Evolutionary conservation across 208 protist genomes (phyloP).

Genomic region (Phytomonas francai): DNA sequence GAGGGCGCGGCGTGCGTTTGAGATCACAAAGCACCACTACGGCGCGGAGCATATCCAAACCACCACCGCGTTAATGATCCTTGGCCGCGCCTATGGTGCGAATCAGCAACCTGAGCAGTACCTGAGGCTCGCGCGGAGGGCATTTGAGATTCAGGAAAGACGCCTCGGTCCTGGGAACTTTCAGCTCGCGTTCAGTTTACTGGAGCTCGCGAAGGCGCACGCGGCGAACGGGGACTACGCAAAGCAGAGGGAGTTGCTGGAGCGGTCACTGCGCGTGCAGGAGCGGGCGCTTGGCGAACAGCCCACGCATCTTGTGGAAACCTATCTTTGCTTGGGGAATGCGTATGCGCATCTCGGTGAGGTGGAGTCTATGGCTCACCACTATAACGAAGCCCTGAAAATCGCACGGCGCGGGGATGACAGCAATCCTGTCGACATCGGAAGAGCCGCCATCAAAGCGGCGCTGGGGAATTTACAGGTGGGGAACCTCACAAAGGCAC

Average conservation of each 20-base stretch:
- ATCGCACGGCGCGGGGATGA: conserved; percentile 58
- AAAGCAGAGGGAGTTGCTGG: conserved; percentile 59
- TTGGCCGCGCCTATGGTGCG: conserved; percentile 54
- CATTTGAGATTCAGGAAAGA: conserved; percentile 68
- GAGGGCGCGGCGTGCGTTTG: conserved; percentile 44
- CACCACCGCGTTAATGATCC: conserved; percentile 57
- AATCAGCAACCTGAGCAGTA: conserved; percentile 43
- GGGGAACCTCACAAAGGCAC: conserved; percentile 40
- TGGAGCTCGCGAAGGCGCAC: conserved; percentile 67
- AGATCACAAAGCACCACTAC: conserved; percentile 77
- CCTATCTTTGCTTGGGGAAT: conserved; percentile 62
- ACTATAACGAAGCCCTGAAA: conserved; percentile 62
- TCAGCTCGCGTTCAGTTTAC: conserved; percentile 63
- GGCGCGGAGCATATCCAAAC: conserved; percentile 71
- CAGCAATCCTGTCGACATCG: conserved; percentile 57
- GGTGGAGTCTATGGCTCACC: conserved; percentile 37
- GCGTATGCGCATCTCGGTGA: conserved; percentile 57
- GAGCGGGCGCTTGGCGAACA: conserved; percentile 71
- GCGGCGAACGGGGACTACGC: conserved; percentile 56
- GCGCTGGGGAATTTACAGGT: conserved; percentile 40
- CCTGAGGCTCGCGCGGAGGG: conserved; percentile 52
- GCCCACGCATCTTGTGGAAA: conserved; percentile 65
- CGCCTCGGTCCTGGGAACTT: conserved; percentile 64
- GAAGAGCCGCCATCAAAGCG: conserved; percentile 44
- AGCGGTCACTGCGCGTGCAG: conserved; percentile 71